Base-by-base conservation (phyloP, 148 eudicot species). In the Spergularia marina region DNA sequence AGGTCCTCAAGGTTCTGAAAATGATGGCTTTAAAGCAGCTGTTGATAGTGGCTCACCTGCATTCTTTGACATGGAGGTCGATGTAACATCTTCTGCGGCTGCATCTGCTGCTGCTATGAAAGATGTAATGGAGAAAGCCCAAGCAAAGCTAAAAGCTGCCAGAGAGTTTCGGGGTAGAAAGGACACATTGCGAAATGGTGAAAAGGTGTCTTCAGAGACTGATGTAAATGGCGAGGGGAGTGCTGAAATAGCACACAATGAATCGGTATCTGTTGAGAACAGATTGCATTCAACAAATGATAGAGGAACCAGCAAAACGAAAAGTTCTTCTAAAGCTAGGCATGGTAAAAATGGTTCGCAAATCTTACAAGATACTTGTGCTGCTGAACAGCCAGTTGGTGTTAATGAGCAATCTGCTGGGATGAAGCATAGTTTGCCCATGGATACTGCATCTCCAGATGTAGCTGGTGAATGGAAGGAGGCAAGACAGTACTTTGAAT, bases 1-100 rank as follows among this genome's bases (percentile, higher is more conserved):
- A 55, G 86, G 75, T 80, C 73, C 59, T 36, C 82, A 71, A 80
- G 83, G 72, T 82, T 81, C 90, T 70, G 79, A 81, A 74, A 81
- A 82, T 71, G 82, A 64, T 86, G 78, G 81, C 34, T 86, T 73
- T 74, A 89, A 86, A 73, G 71, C 74, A 65, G 78, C 57, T 64
- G 55, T 51, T 56, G 85, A 79, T 78, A 85, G 77, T 55, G 76
- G 65, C 69, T 83, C 84, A 40, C 88, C 88, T 58, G 81, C 85
- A 78, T 90, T 78, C 77, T 86, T 84, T 89, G 96, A 91, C 79
- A 92, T 90, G 79, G 92, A 90, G 78, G 79, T 85, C 44, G 90
- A 89, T 82, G 86, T 87, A 70, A 82, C 78, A 12, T 69, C 84
- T 53, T 82, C 81, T 54, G 84, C 84, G 2, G 81, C 81, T 16